Evolutionary conservation across 805 yeast species (phyloP), one percentile per base, ranked within the genome.

Genomic region (Peterozyma toletana): DNA sequence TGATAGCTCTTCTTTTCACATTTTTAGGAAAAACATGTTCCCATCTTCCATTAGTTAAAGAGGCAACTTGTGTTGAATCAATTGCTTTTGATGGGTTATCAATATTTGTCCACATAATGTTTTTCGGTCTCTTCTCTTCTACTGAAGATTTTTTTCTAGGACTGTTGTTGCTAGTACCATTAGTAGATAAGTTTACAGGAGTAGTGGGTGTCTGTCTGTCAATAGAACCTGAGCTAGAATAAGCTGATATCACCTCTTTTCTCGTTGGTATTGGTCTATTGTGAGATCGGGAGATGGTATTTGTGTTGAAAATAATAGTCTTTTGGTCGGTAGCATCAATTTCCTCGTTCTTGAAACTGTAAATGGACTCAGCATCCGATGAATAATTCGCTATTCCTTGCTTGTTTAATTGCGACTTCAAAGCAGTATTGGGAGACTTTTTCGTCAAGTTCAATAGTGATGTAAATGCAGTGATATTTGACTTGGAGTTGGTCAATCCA

Each of bases 21-120:
- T 77, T 75, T 11, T 75, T 73, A 0, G 98, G 96, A 53, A 87
- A 87, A 1, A 89, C 95, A 61, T 85, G 88, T 44, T 81, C 81
- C 99, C 99, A 93, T 46, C 95, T 75, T 5, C 95, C 91, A 38
- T 78, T 80, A n/a, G 79, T 72, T 9, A 80, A 65, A 44, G 77
- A 71, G 10, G 74, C 71, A 13, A 82, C 64, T 9, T 77, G 63
- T 41, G 78, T 82, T 2, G 72, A 64, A 30, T 73, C 71, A 4
- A 77, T 66, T 6, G 82, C 81, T 46, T 76, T 75, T 0, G 96
- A 88, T 0, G 97, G 96, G 53, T 90, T 91, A 6, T 68, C 66
- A 27, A 86, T 74, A 33, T 74, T 75, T 1, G 85, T 73, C 87
- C 93, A 77, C 55, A 73, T 67, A 17, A 60, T 59, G 45, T 66